Conservation (phyloP, 495 filamentous ascomycete genomes). For the Jackrogersella multiformis region DNA sequence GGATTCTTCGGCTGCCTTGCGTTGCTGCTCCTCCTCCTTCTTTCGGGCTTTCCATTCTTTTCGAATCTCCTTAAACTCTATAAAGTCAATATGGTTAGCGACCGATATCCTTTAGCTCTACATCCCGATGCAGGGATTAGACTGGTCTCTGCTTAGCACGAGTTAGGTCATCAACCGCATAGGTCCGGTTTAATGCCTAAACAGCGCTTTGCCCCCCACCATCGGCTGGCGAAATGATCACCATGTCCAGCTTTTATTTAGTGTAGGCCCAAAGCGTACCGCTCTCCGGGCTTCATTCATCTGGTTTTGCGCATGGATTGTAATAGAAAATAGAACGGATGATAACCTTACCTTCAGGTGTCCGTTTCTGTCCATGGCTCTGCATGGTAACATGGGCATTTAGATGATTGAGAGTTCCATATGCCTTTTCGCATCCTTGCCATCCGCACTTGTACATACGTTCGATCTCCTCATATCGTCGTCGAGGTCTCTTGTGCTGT, state of each 20-base stretch:
- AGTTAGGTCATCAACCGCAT: conserved; percentile 18
- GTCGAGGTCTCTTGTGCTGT: conserved; percentile 94
- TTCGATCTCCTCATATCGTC: conserved; percentile 98
- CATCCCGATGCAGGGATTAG: background rate
- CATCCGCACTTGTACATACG: conserved; percentile 99
- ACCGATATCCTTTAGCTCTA: conserved; percentile 3
- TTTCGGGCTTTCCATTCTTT: conserved; percentile 99
- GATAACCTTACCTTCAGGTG: conserved; percentile 85
- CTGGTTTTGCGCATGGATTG: background rate
- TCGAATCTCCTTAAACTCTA: conserved; percentile 99
- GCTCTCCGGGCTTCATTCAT: background rate
- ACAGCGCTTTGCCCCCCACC: conserved; percentile 2
- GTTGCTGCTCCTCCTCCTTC: conserved; percentile 93
- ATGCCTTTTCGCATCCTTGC: conserved; percentile 98
- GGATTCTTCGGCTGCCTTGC: conserved; percentile 92
- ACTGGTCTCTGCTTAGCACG: conserved; percentile 20
- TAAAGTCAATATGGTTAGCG: conserved; percentile 27
- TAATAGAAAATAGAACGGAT: background rate
- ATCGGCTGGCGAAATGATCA: conserved; percentile 3
- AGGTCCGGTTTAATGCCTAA: conserved; percentile 20
- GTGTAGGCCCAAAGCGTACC: background rate
- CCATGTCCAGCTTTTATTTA: conserved; percentile 3
- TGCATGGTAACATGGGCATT: conserved; percentile 99
- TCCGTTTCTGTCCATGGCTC: conserved; percentile 89
- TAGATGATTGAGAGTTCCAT: conserved; percentile 94